phyloP scores from a whole-genome alignment of 73 alveolate genomes.

The Paramecium octaurelia region DNA sequence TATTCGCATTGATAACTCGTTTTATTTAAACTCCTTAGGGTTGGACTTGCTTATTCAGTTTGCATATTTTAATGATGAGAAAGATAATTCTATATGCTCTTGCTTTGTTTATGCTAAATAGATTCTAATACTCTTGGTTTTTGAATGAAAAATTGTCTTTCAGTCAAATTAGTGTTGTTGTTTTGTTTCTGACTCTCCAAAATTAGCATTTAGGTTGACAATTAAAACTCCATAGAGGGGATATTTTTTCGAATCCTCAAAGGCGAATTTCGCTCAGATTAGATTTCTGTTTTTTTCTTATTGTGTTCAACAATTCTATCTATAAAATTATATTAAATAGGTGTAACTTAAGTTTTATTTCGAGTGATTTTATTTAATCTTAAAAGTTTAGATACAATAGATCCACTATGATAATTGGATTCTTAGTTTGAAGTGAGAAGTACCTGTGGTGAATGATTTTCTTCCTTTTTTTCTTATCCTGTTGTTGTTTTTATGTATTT shows the following conservation, averaged over 20 bases:
- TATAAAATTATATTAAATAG: neutral
- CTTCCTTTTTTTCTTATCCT: neutral
- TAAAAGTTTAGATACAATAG: neutral
- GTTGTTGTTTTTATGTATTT: neutral
- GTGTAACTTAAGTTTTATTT: neutral
- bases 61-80: neutral
- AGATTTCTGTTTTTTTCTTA: neutral
- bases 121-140: neutral
- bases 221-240: neutral
- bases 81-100: neutral
- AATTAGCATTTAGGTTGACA: neutral
- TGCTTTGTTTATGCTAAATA: neutral
- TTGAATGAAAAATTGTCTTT: neutral
- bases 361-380: neutral
- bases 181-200: neutral
- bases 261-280: neutral
- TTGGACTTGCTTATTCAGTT: neutral
- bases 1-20: neutral
- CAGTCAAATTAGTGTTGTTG: neutral
- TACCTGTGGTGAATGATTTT: neutral
- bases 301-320: neutral
- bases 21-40: neutral
- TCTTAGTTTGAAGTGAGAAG: neutral
- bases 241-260: neutral
- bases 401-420: neutral